phyloP scores from a whole-genome alignment of 768 basidiomycete species.

The Leccinum barrowsii region DNA sequence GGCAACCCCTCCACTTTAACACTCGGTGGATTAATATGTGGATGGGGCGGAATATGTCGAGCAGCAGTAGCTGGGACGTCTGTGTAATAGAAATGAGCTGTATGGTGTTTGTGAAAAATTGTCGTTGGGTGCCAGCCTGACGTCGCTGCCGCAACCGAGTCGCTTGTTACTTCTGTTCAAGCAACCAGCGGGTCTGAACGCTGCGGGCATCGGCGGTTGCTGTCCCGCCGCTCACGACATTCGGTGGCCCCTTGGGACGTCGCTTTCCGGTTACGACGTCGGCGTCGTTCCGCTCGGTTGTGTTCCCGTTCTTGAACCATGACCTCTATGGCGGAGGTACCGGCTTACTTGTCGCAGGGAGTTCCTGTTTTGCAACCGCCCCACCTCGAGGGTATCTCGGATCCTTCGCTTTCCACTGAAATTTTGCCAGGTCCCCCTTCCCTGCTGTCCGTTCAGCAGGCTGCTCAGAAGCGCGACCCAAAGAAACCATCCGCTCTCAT shows the following conservation, averaged over 20 bases:
- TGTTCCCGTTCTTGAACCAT: slow-evolving; percentile 40
- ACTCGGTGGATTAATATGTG: background rate
- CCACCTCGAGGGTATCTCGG: slow-evolving; percentile 68
- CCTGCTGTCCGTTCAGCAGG: slow-evolving; percentile 65
- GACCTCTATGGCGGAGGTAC: slow-evolving; percentile 68
- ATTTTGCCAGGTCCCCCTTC: slow-evolving; percentile 87
- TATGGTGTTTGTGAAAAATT: slow-evolving; percentile 22
- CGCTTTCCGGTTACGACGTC: slow-evolving; percentile 18
- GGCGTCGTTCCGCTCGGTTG: slow-evolving; percentile 16
- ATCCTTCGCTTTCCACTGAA: slow-evolving; percentile 81
- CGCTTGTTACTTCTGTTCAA: slow-evolving; percentile 17
- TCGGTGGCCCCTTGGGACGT: slow-evolving; percentile 14
- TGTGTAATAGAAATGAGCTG: slow-evolving; percentile 4
- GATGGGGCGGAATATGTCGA: background rate
- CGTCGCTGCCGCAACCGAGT: slow-evolving; percentile 18
- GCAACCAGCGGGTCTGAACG: slow-evolving; percentile 18
- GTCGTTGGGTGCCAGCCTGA: slow-evolving; percentile 15
- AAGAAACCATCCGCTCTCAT: slow-evolving; percentile 65
- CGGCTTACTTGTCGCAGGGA: slow-evolving; percentile 70
- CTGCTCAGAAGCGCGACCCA: slow-evolving; percentile 72
- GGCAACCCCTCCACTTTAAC: background rate
- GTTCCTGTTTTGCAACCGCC: slow-evolving; percentile 72
- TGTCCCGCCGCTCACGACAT: slow-evolving; percentile 23
- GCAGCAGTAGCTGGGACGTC: slow-evolving; percentile 16
- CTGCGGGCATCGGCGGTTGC: slow-evolving; percentile 14